Conservation (phyloP, 805 yeast species). For the Saccharomyces kudriavzevii region DNA sequence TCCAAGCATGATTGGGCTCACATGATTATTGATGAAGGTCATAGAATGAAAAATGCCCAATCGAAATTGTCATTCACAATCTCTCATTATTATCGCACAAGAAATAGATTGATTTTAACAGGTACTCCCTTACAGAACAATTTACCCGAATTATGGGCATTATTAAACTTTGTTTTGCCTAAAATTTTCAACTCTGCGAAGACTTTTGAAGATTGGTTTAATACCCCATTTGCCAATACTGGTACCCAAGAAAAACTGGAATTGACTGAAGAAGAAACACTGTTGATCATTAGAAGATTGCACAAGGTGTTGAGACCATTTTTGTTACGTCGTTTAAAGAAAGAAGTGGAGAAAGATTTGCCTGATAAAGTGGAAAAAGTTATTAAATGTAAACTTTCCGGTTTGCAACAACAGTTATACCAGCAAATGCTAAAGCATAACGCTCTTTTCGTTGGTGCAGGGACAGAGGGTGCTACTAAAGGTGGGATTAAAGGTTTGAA, state of each 20-base stretch:
- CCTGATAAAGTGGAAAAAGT: constrained; percentile 82
- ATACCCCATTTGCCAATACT: constrained; percentile 80
- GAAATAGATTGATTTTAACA: constrained; percentile 70
- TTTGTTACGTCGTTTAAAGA: constrained; percentile 72
- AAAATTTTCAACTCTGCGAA: constrained; percentile 79
- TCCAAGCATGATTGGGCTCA: constrained; percentile 69
- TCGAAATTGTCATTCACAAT: constrained; percentile 68
- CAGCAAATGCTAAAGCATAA: constrained; percentile 72
- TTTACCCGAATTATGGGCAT: constrained; percentile 80
- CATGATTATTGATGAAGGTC: constrained; percentile 89
- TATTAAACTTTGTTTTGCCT: constrained; percentile 73
- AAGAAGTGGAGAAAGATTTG: constrained; percentile 78
- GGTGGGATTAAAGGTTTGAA: constrained; percentile 70
- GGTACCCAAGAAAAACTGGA: constrained; percentile 77
- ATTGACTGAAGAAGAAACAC: constrained; percentile 77
- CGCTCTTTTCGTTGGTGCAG: constrained; percentile 55
- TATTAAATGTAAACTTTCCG: constrained; percentile 68
- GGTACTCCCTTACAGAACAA: constrained; percentile 86
- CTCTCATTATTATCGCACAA: constrained; percentile 62
- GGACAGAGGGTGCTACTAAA: constrained; percentile 49
- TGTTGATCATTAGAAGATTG: constrained; percentile 73
- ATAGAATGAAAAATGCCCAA: constrained; percentile 73
- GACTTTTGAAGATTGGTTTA: constrained; percentile 84
- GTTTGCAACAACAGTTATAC: constrained; percentile 60
- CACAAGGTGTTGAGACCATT: constrained; percentile 83